Evolutionary conservation across 129 eudicot species (phyloP), one percentile per base, ranked within the genome.

Genomic region (Flaveria trinervia): DNA sequence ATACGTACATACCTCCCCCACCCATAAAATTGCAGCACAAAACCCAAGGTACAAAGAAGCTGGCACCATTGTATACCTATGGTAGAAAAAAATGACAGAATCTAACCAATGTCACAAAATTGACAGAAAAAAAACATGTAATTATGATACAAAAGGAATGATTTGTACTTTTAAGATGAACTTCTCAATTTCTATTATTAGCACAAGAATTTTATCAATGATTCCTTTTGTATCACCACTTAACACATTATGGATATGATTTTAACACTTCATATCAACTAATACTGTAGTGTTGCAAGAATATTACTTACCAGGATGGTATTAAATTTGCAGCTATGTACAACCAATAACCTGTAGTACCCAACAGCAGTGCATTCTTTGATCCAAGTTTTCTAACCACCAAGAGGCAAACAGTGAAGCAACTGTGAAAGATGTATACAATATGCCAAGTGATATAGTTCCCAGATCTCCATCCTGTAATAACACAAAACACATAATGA

Each of bases 1-100:
- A 57, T 48, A 72, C 33, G 9, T 30, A 36, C 68, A 51, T 61
- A 93, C 97, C 97, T 93, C 88, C 55, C 92, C 99, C 76, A 94
- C 99, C 99, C 99, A 94, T 83, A 94, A 89, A 82, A 94, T 88
- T 70, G 97, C 93, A 80, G 99, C 97, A 69, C 88, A 80, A 82
- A 94, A 94, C 60, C 99, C 99, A 49, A 94, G 87, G 85, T 91
- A 94, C 73, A 94, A 71, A 39, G 97, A 94, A 70, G 96, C 88
- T 51, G 99, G 99, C 78, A 91, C 92, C 96, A 91, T 81, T 13
- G 99, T 94, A 69, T 91, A 94, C 99, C 97, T 94, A 75, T 79
- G 73, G 12, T 46, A 62, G 25, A 65, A 39, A 82, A 71, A 62
- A 73, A 46, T 60, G 17, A 73, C 10, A 41, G 4, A 65, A 9